phyloP scores from a whole-genome alignment of 169 alveolate genomes.

The Cryptosporidium felis region DNA sequence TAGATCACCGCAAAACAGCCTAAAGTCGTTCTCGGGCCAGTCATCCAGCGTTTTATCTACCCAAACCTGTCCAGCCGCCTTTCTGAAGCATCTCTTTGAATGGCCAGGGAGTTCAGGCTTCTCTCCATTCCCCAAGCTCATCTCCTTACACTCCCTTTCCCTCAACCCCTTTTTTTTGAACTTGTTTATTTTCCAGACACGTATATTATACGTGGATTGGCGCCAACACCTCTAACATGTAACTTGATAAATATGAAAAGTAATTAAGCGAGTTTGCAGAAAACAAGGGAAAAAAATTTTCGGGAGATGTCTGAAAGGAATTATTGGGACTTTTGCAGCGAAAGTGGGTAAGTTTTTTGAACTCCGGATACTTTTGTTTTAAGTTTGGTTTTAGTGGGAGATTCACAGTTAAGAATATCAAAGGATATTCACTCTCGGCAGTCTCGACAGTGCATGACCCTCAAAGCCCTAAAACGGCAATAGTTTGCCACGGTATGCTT shows the following conservation, averaged over 20 bases:
- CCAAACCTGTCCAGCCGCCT: conserved; percentile 97
- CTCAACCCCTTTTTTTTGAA: not conserved
- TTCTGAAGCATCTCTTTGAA: conserved; percentile 83
- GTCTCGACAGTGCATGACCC: conserved; percentile 46
- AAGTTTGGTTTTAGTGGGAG: conserved; percentile 10
- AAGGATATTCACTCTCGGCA: conserved; percentile 46
- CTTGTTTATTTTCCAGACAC: not conserved
- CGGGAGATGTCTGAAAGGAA: not conserved
- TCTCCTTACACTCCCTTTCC: not conserved
- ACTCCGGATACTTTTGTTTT: not conserved
- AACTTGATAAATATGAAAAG: not conserved
- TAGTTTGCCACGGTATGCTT: conserved; percentile 53
- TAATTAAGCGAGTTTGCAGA: not conserved
- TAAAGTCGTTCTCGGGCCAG: conserved; percentile 96
- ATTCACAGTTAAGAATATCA: conserved; percentile 15
- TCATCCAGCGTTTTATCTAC: conserved; percentile 95
- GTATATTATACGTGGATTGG: not conserved
- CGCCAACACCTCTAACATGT: not conserved
- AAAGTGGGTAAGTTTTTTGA: conserved; percentile 10
- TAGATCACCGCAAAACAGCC: conserved; percentile 96
- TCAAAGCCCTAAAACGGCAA: conserved; percentile 38
- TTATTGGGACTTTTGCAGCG: conserved; percentile 62
- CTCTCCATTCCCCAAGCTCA: conserved; percentile 2
- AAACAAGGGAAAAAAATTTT: not conserved
- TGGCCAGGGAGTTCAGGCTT: not conserved